These are phyloP conservation scores for Candida sakaeoensis DNA, from an alignment of 805 yeast species.

Conservation along the genomic window DNA sequence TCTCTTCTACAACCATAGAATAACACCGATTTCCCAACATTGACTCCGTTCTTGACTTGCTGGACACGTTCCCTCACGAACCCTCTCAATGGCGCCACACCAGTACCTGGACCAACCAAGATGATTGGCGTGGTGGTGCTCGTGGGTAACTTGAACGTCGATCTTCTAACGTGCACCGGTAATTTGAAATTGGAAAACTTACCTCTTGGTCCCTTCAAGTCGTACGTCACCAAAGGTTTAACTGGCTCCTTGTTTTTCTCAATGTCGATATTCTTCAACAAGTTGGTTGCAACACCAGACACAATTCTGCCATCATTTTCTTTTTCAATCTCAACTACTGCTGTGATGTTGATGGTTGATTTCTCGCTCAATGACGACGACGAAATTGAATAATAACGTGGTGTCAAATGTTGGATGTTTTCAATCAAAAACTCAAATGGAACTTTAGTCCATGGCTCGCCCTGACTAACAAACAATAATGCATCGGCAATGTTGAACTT, in stretches of 20 bases:
- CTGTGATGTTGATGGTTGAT: constrained; percentile 75
- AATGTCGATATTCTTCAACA: constrained; percentile 68
- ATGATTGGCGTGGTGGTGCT: constrained; percentile 81
- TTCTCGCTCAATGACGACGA: constrained; percentile 81
- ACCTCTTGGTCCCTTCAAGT: constrained; percentile 80
- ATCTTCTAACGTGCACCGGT: constrained; percentile 92
- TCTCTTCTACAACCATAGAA: constrained; percentile 86
- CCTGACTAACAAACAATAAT: constrained; percentile 56
- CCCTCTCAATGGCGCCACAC: constrained; percentile 98
- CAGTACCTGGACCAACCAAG: constrained; percentile 97
- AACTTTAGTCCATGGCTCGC: constrained; percentile 65
- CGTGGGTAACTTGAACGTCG: constrained; percentile 89
- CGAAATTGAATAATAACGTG: constrained; percentile 94
- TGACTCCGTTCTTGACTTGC: constrained; percentile 29
- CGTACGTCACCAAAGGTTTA: constrained; percentile 54
- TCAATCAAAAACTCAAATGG: constrained; percentile 87
- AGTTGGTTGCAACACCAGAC: constrained; percentile 88
- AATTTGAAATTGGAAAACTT: constrained; percentile 52
- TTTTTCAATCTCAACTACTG: constrained; percentile 75
- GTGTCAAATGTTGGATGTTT: constrained; percentile 75
- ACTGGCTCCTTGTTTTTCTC: constrained; percentile 47
- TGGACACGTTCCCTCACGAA: constrained; percentile 84
- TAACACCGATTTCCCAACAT: constrained; percentile 67
- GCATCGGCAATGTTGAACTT: constrained; percentile 76
- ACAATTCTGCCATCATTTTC: constrained; percentile 31